Conservation (phyloP, 768 basidiomycete genomes). For the Pulveroboletus frians region DNA sequence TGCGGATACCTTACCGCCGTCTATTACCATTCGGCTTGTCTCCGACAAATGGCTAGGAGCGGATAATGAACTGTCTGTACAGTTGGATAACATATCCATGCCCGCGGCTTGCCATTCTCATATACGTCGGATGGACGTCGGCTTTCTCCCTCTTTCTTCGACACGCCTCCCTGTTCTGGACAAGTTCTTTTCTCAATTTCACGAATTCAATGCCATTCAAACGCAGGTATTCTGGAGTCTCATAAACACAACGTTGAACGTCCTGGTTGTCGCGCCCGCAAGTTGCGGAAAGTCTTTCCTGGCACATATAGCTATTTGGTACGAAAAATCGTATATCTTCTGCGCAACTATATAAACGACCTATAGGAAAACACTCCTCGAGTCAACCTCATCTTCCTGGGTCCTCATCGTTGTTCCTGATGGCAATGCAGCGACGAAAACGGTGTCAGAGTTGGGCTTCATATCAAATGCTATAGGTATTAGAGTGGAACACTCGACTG, state of each 20-base stretch:
- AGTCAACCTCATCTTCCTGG: constrained; percentile 43
- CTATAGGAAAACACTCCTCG: constrained; percentile 51
- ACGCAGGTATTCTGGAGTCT: constrained; percentile 86
- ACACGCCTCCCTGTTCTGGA: constrained; percentile 42
- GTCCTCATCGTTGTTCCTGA: constrained; percentile 62
- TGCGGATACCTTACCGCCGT: constrained; percentile 51
- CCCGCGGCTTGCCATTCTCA: constrained; percentile 54
- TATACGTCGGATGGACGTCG: constrained; percentile 64
- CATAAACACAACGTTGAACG: constrained; percentile 59
- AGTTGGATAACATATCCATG: constrained; percentile 71
- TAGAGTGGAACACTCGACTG: constrained; percentile 30
- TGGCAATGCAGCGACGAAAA: constrained; percentile 50
- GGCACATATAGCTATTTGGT: constrained; percentile 71
- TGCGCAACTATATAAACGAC: constrained; percentile 11
- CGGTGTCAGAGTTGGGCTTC: constrained; percentile 47
- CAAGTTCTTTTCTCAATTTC: constrained; percentile 42
- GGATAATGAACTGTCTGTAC: constrained; percentile 63
- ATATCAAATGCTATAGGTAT: constrained; percentile 38
- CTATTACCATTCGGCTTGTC: constrained; percentile 68
- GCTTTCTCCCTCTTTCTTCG: constrained; percentile 59
- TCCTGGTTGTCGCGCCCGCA: constrained; percentile 72
- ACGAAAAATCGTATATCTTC: constrained; percentile 24
- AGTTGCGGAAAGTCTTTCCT: constrained; percentile 78
- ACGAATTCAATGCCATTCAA: constrained; percentile 78
- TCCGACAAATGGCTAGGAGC: constrained; percentile 95